Evolutionary conservation across 768 basidiomycete genomes (phyloP).

Genomic region (Calocybe indica): DNA sequence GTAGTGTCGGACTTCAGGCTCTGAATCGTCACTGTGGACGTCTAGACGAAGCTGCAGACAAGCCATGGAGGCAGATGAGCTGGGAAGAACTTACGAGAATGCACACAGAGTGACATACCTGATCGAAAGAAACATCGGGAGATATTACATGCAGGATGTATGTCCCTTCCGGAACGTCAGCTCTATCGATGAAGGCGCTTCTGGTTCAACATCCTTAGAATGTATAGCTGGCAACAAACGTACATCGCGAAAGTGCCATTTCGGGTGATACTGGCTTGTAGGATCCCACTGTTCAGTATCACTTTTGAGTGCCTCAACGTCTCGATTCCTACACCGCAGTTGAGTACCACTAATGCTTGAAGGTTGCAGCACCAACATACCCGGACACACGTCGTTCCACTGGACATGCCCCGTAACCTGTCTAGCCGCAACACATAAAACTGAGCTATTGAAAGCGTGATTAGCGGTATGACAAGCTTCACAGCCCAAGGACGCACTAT

Average conservation of each 20-base stretch:
- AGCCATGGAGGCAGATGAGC: constrained; percentile 3
- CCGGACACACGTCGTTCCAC: constrained; percentile 68
- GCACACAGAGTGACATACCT: constrained; percentile 33
- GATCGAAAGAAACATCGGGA: constrained; percentile 66
- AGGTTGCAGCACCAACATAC: constrained; percentile 25
- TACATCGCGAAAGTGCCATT: constrained; percentile 68
- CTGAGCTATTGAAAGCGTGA: constrained; percentile 1
- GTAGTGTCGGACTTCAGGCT: constrained; percentile 54
- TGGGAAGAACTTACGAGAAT: not conserved
- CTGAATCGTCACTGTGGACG: constrained; percentile 34
- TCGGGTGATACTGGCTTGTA: constrained; percentile 44
- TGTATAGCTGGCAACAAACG: constrained; percentile 13
- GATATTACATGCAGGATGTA: constrained; percentile 65
- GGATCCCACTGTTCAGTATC: constrained; percentile 52
- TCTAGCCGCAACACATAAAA: constrained; percentile 32
- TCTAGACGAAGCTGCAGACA: constrained; percentile 59
- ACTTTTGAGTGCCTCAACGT: constrained; percentile 53
- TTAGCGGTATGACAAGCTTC: no score
- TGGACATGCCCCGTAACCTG: constrained; percentile 58
- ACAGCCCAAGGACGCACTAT: no score
- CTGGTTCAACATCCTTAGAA: not conserved
- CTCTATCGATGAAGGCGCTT: constrained; percentile 29
- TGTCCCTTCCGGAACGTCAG: constrained; percentile 60
- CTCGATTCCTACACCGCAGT: constrained; percentile 8
- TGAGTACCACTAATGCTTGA: not conserved